Base-by-base conservation (phyloP, 2,329 filamentous ascomycete species). In the Trichoderma simmonsii region DNA sequence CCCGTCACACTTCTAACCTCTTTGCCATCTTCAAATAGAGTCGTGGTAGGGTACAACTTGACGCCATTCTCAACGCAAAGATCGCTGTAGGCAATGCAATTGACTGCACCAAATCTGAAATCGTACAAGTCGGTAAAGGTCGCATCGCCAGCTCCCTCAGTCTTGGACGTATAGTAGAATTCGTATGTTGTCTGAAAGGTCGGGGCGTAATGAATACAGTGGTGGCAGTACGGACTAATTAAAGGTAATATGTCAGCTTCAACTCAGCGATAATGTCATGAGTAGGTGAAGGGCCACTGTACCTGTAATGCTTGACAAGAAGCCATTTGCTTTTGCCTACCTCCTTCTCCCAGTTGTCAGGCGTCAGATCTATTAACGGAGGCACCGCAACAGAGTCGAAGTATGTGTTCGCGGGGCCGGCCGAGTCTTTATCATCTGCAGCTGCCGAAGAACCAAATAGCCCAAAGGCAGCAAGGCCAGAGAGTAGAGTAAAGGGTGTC, bases 161-260 rank as follows among this genome's bases (percentile, higher is more conserved):
- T 91, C 77, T 94, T 91, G 48, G 93, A 96, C 48, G 95, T 98
- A 84, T 93, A 85, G 84, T 98, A 99, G 82, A 91, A 98, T 83
- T 99, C 96, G 86, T 98, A 97, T 15, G 95, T 82, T 6, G 95
- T 98, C 82, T 98, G 94, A 86, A 90, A 98, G 65, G 89, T 91
- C 8, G 96, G 96, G 67, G 93, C 94, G 78, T 94, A 93, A 64
- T 87, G 85, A 80, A 87, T 87, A 84, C 95, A 98, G 81, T 97
- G 94, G 61, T 86, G 87, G 81, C 88, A 90, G 75, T 85, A 89
- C 12, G 88, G 88, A 76, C 88, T 90, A 72, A 8, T 34, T 78
- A 77, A 80, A 63, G 57, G 73, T 74, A 34, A 78, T 56, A 34
- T 3, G 72, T 76, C 71, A 79, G 80, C n/a, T n/a, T n/a, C n/a